Evolutionary conservation across 805 yeast genomes (phyloP).

Genomic region (Hyphopichia homilentoma): DNA sequence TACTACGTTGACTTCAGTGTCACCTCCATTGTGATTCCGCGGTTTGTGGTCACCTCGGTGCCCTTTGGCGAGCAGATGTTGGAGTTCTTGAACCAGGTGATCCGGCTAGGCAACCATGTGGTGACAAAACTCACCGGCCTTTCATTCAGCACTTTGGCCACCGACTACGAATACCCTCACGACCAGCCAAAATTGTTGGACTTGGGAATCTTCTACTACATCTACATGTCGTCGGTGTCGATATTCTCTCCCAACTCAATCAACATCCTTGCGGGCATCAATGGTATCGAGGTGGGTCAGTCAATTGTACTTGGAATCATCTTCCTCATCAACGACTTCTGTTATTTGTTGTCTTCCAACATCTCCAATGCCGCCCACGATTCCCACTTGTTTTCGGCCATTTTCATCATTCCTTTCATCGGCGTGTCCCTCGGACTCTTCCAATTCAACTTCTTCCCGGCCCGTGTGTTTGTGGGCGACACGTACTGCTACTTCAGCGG

Average conservation of each 20-base stretch:
- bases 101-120: constrained; percentile 26
- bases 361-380: constrained; percentile 58
- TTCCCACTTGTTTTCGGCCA: constrained; percentile 77
- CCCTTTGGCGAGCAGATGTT: constrained; percentile 24
- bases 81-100: constrained; percentile 14
- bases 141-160: constrained; percentile 32
- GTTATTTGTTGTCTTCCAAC: constrained; percentile 50
- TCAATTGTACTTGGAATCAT: constrained; percentile 72
- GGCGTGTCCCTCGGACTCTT: constrained; percentile 79
- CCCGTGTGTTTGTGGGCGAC: constrained; percentile 93
- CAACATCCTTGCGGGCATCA: constrained; percentile 92
- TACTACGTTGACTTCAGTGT: constrained; percentile 93
- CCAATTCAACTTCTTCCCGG: constrained; percentile 85
- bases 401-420: constrained; percentile 77
- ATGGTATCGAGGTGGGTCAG: constrained; percentile 96
- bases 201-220: constrained; percentile 75
- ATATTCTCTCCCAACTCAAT: constrained; percentile 96
- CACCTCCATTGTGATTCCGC: constrained; percentile 82
- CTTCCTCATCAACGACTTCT: constrained; percentile 70
- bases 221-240: constrained; percentile 86
- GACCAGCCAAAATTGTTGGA: constrained; percentile 54
- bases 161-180: constrained; percentile 34
- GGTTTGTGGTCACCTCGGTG: constrained; percentile 43
- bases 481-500: constrained; percentile 98
- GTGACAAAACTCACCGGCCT: constrained; percentile 34